These are phyloP conservation scores for Mimosa bimucronata DNA, from an alignment of 306 rosid genomes.

Conservation along the genomic window DNA sequence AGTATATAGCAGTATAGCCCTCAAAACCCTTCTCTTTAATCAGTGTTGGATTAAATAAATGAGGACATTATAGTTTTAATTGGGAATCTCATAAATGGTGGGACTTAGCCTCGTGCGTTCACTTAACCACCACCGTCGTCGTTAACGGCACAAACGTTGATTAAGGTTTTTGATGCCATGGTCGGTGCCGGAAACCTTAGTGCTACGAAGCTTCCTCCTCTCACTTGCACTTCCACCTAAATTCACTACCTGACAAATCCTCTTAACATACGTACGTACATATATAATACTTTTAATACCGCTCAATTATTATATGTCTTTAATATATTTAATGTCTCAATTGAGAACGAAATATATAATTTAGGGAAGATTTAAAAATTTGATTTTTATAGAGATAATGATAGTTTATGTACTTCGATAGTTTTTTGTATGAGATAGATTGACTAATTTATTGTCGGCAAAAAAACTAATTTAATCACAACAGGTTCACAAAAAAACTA, in stretches of 20 bases:
- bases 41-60: neutral
- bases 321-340: neutral
- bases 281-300: neutral
- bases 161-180: conserved; percentile 33
- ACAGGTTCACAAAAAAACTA: too few relatives aligned
- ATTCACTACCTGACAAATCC: neutral
- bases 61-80: conserved; percentile 14
- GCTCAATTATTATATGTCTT: neutral
- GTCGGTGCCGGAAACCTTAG: conserved; percentile 67
- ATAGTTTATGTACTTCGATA: neutral
- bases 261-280: neutral
- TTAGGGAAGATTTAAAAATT: neutral
- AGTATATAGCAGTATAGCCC: neutral
- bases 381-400: neutral
- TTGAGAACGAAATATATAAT: neutral
- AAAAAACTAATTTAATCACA: too few relatives aligned
- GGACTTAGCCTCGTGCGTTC: conserved; percentile 54
- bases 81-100: conserved; percentile 52
- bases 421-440: too few relatives aligned
- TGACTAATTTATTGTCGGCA: too few relatives aligned
- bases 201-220: conserved; percentile 62
- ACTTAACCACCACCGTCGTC: conserved; percentile 36
- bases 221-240: neutral
- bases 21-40: conserved; percentile 4
- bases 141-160: conserved; percentile 20